Percentiles rank a stretch among this genome's conserved stretches.
Conservation (phyloP, 2,329 filamentous ascomycete genomes). For the Cryphonectria nitschkei region DNA sequence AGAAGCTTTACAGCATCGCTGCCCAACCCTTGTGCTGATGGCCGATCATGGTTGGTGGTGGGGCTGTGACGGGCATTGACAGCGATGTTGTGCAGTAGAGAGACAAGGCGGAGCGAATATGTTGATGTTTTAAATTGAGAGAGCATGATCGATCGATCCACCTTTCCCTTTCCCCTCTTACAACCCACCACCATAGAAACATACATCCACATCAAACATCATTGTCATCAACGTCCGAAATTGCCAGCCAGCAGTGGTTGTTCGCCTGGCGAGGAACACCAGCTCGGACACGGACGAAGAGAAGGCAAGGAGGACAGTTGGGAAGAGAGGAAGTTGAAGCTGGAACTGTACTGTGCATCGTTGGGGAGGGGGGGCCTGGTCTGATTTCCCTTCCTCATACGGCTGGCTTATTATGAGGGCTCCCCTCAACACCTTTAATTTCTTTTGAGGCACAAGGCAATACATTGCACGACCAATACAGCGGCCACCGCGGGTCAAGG, state of each 20-base stretch:
- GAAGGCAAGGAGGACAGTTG: background rate
- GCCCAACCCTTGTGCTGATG: background rate
- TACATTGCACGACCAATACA: slow-evolving; percentile 23
- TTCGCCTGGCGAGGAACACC: background rate
- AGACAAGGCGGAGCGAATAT: background rate
- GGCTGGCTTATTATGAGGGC: slow-evolving; percentile 18
- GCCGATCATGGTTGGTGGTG: background rate
- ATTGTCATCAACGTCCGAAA: slow-evolving; percentile 2
- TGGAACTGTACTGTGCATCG: background rate
- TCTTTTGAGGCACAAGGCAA: slow-evolving; percentile 26
- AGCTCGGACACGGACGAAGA: background rate
- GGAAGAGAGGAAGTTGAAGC: background rate
- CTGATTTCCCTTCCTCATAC: slow-evolving; percentile 8
- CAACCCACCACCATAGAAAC: background rate
- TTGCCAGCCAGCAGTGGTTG: background rate
- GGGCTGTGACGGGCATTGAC: background rate
- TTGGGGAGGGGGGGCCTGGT: background rate
- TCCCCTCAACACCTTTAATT: slow-evolving; percentile 26
- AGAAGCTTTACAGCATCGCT: background rate
- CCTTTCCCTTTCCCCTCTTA: background rate
- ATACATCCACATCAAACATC: background rate
- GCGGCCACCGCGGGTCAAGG: background rate
- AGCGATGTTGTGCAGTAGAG: background rate
- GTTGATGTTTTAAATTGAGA: slow-evolving; percentile 21
- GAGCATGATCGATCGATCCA: slow-evolving; percentile 8